phyloP scores from a whole-genome alignment of 345 rosid species.

The Bruguiera gymnorhiza region DNA sequence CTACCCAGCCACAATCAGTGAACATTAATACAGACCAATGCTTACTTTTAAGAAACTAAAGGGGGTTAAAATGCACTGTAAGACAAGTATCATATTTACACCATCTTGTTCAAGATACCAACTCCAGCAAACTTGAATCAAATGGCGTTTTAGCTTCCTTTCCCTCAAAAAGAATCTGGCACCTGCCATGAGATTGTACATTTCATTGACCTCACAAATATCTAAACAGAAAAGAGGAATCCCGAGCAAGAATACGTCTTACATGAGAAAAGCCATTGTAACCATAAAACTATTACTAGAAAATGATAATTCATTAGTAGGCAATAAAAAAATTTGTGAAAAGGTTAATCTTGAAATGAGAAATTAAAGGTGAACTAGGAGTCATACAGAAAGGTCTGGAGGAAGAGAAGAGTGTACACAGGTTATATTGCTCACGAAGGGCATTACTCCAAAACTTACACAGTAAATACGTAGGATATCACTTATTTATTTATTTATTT shows the following conservation, averaged over 20 bases:
- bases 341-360: no score
- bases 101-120: background rate
- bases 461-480: no score
- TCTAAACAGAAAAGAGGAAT: background rate
- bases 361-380: background rate
- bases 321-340: background rate
- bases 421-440: no score
- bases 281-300: no score
- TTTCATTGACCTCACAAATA: background rate
- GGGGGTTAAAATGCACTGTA: background rate
- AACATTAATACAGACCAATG: background rate
- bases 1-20: conserved; percentile 1
- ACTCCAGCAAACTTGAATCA: conserved; percentile 3
- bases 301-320: background rate
- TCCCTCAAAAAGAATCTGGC: background rate
- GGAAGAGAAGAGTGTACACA: no score
- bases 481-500: no score
- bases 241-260: background rate
- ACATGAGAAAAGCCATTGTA: background rate
- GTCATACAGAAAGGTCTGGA: no score
- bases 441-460: no score
- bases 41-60: background rate
- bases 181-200: background rate
- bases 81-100: background rate
- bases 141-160: background rate